Percentiles rank a stretch among this genome's conserved stretches.
Evolutionary conservation across 768 basidiomycete species (phyloP).

Genomic region (Tulasnella sp.): DNA sequence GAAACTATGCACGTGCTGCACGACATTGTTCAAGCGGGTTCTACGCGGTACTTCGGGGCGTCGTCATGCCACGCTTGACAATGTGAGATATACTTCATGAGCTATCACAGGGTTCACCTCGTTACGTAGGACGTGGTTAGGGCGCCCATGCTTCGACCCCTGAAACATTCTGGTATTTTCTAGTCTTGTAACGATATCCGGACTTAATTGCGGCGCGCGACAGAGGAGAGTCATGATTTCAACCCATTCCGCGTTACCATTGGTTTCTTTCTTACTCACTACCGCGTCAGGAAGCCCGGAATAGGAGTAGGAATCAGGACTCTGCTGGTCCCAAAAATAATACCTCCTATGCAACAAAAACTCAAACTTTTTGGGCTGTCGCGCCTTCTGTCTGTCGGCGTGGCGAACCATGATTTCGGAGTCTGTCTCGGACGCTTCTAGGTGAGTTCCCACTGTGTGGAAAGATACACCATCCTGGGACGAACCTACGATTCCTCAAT

Average conservation of each 20-base stretch:
- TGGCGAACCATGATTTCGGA: conserved; percentile 16
- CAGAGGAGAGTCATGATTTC: background rate
- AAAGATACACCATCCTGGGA: background rate
- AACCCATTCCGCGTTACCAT: background rate
- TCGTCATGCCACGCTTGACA: too few relatives aligned
- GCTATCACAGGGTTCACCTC: conserved; percentile 49
- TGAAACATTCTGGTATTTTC: conserved; percentile 58
- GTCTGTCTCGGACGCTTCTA: conserved; percentile 1
- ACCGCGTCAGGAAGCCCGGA: conserved; percentile 62
- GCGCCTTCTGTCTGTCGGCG: background rate
- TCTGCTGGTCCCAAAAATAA: conserved; percentile 59
- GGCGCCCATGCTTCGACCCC: conserved; percentile 56
- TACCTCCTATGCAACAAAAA: conserved; percentile 54
- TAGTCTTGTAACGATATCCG: conserved; percentile 70
- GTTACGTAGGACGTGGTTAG: conserved; percentile 89
- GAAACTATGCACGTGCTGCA: too few relatives aligned
- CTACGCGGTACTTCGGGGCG: too few relatives aligned
- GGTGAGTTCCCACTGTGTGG: background rate
- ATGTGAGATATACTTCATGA: conserved; percentile 28
- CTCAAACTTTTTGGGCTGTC: background rate
- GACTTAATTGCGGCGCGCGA: conserved; percentile 44
- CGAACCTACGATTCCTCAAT: conserved; percentile 37
- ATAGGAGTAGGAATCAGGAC: conserved; percentile 63
- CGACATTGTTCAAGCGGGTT: too few relatives aligned
- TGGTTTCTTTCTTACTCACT: conserved; percentile 40